Percentiles rank a stretch among this genome's conserved stretches.
These are phyloP conservation scores for Podaxis rugospora DNA, from an alignment of 768 basidiomycete genomes.

Conservation along the genomic window DNA sequence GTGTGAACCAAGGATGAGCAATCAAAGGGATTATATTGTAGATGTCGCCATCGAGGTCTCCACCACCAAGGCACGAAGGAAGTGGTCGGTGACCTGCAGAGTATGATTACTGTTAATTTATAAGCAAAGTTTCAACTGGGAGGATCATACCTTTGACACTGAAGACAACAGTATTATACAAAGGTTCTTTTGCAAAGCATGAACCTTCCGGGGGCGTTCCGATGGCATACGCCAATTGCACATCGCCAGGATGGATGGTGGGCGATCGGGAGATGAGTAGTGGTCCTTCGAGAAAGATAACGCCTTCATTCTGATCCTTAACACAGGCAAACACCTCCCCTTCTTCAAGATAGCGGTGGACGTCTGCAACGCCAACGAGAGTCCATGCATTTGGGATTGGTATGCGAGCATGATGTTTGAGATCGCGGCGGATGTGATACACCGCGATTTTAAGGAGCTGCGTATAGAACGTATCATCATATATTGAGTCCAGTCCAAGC, in stretches of 20 bases:
- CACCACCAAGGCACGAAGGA: slow-evolving; percentile 61
- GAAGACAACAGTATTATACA: slow-evolving; percentile 65
- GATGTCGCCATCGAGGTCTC: slow-evolving; percentile 64
- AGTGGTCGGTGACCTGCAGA: slow-evolving; percentile 50
- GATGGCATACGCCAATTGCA: slow-evolving; percentile 56
- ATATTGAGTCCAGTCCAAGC: slow-evolving; percentile 34
- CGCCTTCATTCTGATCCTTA: slow-evolving; percentile 31
- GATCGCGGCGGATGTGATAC: slow-evolving; percentile 59
- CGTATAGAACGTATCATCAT: slow-evolving; percentile 42
- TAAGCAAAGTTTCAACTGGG: background rate
- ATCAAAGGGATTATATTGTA: slow-evolving; percentile 49
- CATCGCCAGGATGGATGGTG: slow-evolving; percentile 66
- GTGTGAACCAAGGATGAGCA: slow-evolving; percentile 25
- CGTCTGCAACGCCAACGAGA: slow-evolving; percentile 69
- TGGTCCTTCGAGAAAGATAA: slow-evolving; percentile 47
- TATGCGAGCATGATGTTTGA: slow-evolving; percentile 66
- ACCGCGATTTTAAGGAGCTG: slow-evolving; percentile 49
- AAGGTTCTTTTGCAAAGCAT: slow-evolving; percentile 45
- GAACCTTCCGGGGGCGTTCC: slow-evolving; percentile 52
- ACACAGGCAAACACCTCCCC: slow-evolving; percentile 62
- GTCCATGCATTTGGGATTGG: slow-evolving; percentile 62
- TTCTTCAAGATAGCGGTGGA: slow-evolving; percentile 46
- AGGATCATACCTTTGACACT: slow-evolving; percentile 43
- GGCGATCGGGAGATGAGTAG: slow-evolving; percentile 61
- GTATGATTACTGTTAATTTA: background rate